Conservation (phyloP, 495 filamentous ascomycete genomes). For the Penicillium paradoxum region DNA sequence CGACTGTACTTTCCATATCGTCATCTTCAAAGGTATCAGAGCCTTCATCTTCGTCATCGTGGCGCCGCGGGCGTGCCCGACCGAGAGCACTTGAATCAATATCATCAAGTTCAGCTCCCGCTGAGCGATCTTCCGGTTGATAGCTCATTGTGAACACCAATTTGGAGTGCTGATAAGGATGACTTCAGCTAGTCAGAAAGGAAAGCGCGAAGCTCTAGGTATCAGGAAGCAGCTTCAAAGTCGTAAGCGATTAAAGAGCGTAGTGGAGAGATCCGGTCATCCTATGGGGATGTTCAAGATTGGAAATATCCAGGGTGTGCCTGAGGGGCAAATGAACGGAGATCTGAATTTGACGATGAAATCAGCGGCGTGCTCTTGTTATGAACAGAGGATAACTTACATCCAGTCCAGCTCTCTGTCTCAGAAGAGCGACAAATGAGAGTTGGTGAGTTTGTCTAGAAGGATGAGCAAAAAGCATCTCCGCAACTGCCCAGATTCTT, state of each 20-base stretch:
- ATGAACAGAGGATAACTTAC: background rate
- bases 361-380: background rate
- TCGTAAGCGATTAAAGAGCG: constrained; percentile 26
- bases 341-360: constrained; percentile 2
- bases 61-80: constrained; percentile 62
- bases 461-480: constrained; percentile 21
- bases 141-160: constrained; percentile 60
- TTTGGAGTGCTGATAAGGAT: constrained; percentile 46
- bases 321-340: constrained; percentile 24
- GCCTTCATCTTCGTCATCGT: constrained; percentile 81
- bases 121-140: constrained; percentile 54
- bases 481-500: constrained; percentile 31
- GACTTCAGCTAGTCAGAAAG: constrained; percentile 3
- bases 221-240: background rate
- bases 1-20: constrained; percentile 87
- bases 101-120: constrained; percentile 69
- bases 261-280: constrained; percentile 27
- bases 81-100: constrained; percentile 58
- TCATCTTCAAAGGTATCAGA: constrained; percentile 84
- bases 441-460: constrained; percentile 17
- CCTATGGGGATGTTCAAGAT: constrained; percentile 13
- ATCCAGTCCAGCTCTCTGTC: constrained; percentile 21
- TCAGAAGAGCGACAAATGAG: constrained; percentile 20
- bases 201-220: constrained; percentile 7
- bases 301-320: constrained; percentile 17